Conservation (phyloP, 192 early-diverging fungal species). For the Backusella macrospora region DNA sequence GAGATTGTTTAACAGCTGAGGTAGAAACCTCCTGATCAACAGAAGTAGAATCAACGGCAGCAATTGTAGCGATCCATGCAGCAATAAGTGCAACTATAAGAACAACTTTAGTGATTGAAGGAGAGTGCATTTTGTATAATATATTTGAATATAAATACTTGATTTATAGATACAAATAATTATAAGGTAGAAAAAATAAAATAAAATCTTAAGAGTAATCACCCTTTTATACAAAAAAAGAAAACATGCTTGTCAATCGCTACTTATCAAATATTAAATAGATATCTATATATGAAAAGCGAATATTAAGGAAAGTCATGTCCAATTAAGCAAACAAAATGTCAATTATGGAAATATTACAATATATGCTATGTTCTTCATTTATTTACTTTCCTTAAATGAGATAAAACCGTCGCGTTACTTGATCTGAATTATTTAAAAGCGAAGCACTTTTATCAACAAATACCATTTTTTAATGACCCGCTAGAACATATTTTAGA, state of each 20-base stretch:
- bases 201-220: neutral
- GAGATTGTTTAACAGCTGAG: neutral
- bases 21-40: neutral
- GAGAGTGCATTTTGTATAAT: neutral
- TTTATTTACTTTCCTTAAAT: conserved; percentile 1
- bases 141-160: neutral
- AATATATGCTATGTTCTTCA: neutral
- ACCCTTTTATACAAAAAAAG: neutral
- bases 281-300: no score
- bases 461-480: neutral
- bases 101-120: neutral
- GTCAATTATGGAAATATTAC: neutral
- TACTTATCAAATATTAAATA: no score
- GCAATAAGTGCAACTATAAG: neutral
- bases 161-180: neutral
- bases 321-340: neutral
- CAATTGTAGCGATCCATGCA: neutral
- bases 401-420: neutral
- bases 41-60: neutral
- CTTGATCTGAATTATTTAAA: neutral
- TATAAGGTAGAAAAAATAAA: neutral
- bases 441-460: neutral
- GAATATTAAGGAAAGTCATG: neutral
- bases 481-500: neutral
- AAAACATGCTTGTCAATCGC: neutral